Percentiles rank a stretch among this genome's conserved stretches.
Evolutionary conservation across 306 rosid genomes (phyloP).

Genomic region (Pyrus pyrifolia): DNA sequence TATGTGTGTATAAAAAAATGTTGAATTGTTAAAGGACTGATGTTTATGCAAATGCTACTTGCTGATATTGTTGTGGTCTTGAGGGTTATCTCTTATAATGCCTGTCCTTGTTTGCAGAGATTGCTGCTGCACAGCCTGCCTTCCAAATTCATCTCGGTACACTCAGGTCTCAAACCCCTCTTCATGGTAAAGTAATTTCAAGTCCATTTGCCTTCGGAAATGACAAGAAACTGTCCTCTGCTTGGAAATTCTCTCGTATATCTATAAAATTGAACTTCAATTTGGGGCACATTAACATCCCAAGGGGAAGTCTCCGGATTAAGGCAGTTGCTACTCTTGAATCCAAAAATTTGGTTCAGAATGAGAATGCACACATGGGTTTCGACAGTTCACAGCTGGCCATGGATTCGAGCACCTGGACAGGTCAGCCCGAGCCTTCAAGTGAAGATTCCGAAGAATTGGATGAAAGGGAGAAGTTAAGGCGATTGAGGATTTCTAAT

Average conservation of each 20-base stretch:
- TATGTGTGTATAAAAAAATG: not conserved
- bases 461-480: slow-evolving; percentile 62
- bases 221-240: slow-evolving; percentile 32
- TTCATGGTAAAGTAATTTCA: slow-evolving; percentile 33
- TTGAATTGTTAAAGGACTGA: not conserved
- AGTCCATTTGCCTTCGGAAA: slow-evolving; percentile 25
- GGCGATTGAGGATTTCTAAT: slow-evolving; percentile 79
- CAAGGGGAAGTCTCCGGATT: slow-evolving; percentile 28
- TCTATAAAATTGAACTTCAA: slow-evolving; percentile 23
- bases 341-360: slow-evolving; percentile 34
- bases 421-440: slow-evolving; percentile 16
- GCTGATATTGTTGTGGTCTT: not conserved
- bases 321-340: slow-evolving; percentile 74
- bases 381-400: slow-evolving; percentile 16
- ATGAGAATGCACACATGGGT: slow-evolving; percentile 20
- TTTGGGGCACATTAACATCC: slow-evolving; percentile 19
- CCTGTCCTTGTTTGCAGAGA: slow-evolving; percentile 39
- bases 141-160: slow-evolving; percentile 37
- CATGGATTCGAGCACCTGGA: slow-evolving; percentile 15
- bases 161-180: slow-evolving; percentile 28
- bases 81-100: not conserved
- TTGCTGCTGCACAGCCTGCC: slow-evolving; percentile 62
- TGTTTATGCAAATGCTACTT: not conserved
- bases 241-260: slow-evolving; percentile 31
- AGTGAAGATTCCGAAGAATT: slow-evolving; percentile 24